These are phyloP conservation scores for Myochromella boudieri DNA, from an alignment of 768 basidiomycete species.

Conservation along the genomic window DNA sequence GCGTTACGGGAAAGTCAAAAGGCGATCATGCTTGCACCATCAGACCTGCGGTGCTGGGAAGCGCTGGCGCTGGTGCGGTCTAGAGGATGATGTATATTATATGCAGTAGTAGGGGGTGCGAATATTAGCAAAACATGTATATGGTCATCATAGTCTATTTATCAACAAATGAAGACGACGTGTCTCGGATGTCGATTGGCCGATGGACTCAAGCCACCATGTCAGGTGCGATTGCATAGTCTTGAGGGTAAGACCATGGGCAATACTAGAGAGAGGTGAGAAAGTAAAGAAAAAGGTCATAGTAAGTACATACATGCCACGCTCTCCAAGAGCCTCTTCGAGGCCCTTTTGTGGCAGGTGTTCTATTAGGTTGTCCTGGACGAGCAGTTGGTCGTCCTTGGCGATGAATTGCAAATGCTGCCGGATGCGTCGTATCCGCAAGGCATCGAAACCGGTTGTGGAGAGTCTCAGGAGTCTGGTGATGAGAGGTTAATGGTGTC, in stretches of 20 bases:
- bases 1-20: conserved; percentile 55
- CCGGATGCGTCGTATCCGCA: conserved; percentile 44
- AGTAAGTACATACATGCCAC: conserved; percentile 64
- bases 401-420: conserved; percentile 46
- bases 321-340: conserved; percentile 66
- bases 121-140: conserved; percentile 11
- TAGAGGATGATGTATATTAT: conserved; percentile 14
- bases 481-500: conserved; percentile 2
- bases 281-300: background rate
- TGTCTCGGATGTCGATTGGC: conserved; percentile 33
- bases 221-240: conserved; percentile 49
- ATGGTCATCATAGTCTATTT: conserved; percentile 23
- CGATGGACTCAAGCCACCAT: conserved; percentile 64
- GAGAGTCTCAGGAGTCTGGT: conserved; percentile 41
- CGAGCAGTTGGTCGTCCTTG: conserved; percentile 64
- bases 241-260: conserved; percentile 37
- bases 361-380: conserved; percentile 43
- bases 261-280: conserved; percentile 26
- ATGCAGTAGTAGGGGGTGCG: conserved; percentile 5
- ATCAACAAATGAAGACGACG: conserved; percentile 53
- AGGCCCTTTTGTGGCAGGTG: conserved; percentile 55
- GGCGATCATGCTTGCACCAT: conserved; percentile 62
- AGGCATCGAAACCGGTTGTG: conserved; percentile 39
- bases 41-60: conserved; percentile 53
- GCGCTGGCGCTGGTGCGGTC: conserved; percentile 55